Evolutionary conservation across 176 grass and related monocot species (phyloP).

Genomic region (Metroxylon sagu): DNA sequence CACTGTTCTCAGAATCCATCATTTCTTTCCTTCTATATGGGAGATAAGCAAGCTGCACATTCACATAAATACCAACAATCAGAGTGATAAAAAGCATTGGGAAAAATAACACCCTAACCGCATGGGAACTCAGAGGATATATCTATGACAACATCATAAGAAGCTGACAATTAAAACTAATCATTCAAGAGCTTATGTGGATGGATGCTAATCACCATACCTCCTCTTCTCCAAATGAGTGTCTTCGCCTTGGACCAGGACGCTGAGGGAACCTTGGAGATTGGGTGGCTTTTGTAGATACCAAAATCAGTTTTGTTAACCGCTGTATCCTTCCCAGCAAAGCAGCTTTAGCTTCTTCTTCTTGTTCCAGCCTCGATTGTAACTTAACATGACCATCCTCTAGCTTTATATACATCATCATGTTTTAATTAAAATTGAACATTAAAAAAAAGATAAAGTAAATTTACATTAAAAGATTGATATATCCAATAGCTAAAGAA

Average conservation of each 20-base stretch:
- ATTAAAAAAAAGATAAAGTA: conserved; percentile 1
- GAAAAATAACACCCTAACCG: too few relatives aligned
- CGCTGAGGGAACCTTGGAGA: conserved; percentile 68
- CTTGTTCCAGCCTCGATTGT: conserved; percentile 94
- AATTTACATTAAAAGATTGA: too few relatives aligned
- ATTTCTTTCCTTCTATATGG: conserved; percentile 91
- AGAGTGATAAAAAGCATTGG: too few relatives aligned
- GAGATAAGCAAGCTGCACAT: conserved; percentile 86
- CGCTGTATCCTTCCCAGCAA: conserved; percentile 91
- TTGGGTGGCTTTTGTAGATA: conserved; percentile 82
- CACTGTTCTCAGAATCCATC: conserved; percentile 80
- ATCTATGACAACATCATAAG: background rate
- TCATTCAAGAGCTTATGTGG: background rate
- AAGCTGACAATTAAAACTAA: background rate
- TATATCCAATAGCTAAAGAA: too few relatives aligned
- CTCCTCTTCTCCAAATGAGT: conserved; percentile 99
- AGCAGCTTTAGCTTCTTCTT: conserved; percentile 97
- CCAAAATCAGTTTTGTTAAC: conserved; percentile 92
- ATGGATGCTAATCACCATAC: conserved; percentile 23
- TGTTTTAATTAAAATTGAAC: conserved; percentile 32
- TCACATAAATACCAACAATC: conserved; percentile 14
- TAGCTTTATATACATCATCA: conserved; percentile 62
- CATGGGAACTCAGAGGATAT: too few relatives aligned
- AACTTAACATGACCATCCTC: conserved; percentile 98
- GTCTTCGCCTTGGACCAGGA: conserved; percentile 76